Evolutionary conservation across 345 rosid species (phyloP), one percentile per base, ranked within the genome.

Genomic region (Balakata baccata): DNA sequence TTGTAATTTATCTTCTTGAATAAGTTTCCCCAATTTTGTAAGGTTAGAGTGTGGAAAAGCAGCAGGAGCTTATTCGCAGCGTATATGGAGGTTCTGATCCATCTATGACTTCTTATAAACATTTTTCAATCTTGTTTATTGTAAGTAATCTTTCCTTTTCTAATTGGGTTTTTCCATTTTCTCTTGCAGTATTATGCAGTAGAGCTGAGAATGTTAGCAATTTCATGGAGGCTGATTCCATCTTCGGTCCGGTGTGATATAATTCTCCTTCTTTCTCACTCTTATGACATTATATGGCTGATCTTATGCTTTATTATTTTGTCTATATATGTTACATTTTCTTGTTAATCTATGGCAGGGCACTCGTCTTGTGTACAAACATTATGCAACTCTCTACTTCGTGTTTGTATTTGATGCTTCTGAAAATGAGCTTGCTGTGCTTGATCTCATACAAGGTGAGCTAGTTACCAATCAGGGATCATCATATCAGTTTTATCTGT

Each of bases 361-460:
- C n/a, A 78, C 87, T 58, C 86, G 91, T 70, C 89, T 92, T 70
- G 97, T 91, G 3, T 92, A 95, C 85, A 95, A 92, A 74, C 98
- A 92, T 78, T 92, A 73, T 58, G 97, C 99, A 25, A 92, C 99
- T 75, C 89, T 95, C 39, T 92, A 95, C 78, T 89, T 95, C 63
- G 92, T 92, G 34, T 84, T 90, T 37, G 86, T 93, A 17, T 95
- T 91, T 78, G 98, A 95, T 86, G 77, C 88, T 54, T 89, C 90
- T 10, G 99, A 95, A 82, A 95, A 91, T 83, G 96, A 92, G 81
- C 97, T 95, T 68, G 99, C 98, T 11, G 87, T 92, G 92, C 99
- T 95, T 69, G 98, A 95, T 77, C 89, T 92, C 67, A 92, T 89
- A 59, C 98, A 92, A 91, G 97, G 98, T 92, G 20, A 18, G 64